phyloP scores from a whole-genome alignment of 2,329 filamentous ascomycete species.

The Aspergillus quadricinctus region DNA sequence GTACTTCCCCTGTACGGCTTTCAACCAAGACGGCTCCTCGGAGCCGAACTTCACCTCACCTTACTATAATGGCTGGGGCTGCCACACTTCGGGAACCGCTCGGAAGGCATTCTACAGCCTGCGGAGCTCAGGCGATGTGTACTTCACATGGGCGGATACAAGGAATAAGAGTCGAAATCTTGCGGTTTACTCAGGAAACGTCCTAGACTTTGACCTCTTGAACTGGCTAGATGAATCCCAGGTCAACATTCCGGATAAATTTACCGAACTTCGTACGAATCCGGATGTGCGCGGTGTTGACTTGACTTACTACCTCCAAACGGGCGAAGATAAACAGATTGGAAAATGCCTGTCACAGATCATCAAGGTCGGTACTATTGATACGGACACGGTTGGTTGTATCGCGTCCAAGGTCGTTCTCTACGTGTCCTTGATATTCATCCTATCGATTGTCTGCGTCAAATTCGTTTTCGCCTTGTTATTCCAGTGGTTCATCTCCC shows the following conservation, averaged over 20 bases:
- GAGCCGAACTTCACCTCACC: conserved; percentile 68
- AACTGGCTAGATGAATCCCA: conserved; percentile 84
- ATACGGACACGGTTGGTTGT: conserved; percentile 93
- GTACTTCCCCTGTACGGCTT: conserved; percentile 92
- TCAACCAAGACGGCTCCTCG: conserved; percentile 88
- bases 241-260: conserved; percentile 69
- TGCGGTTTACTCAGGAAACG: conserved; percentile 89
- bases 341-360: conserved; percentile 88
- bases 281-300: conserved; percentile 74
- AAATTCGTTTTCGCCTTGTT: conserved; percentile 85
- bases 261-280: conserved; percentile 73
- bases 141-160: conserved; percentile 93
- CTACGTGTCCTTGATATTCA: conserved; percentile 87
- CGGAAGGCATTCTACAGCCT: conserved; percentile 75
- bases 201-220: conserved; percentile 83
- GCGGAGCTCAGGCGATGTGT: conserved; percentile 73
- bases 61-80: conserved; percentile 80
- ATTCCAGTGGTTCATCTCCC: conserved; percentile 95
- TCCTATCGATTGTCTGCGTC: conserved; percentile 77
- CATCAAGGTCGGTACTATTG: conserved; percentile 91
- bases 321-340: conserved; percentile 69
- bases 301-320: conserved; percentile 82
- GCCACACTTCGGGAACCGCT: conserved; percentile 70
- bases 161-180: conserved; percentile 85
- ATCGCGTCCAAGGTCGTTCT: conserved; percentile 97